Evolutionary conservation across 192 early-diverging fungal genomes (phyloP), one percentile per base, ranked within the genome.

Genomic region (Linnemannia elongata): DNA sequence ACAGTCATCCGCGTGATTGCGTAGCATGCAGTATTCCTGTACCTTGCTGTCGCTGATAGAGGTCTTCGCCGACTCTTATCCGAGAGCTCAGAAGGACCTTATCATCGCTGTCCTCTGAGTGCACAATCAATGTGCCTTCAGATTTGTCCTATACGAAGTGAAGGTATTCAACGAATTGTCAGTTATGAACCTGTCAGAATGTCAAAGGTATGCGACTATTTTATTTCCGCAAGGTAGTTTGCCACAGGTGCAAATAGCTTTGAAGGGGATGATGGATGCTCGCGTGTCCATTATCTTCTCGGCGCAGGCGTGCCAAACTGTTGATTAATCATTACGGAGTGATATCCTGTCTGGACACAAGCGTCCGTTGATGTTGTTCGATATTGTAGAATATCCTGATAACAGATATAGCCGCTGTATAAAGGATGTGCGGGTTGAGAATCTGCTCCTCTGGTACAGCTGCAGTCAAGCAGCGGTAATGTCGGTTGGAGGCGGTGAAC

Each of bases 31-130:
- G 33, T 44, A 41, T 41, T 47, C 72, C 85, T 86, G 33, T 88
- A 98, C 97, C 95, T 91, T 99, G 96, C 77, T 98, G 97, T 52
- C 93, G 91, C 78, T 94, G 93, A 88, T 97, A 98, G 52, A 81
- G 66, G 4, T 94, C 90, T 70, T 94, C 91, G 49, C 95, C 93
- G 36, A 90, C 91, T 74, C 92, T 90, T 55, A 99, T 95, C 54
- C 92, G 91, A 49, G 95, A 94, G 71, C 94, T 95, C 79, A 99
- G 87, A 38, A 98, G 80, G 17, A 94, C 36, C 70, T 88, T 89
- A 27, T 89, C 82, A 30, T 91, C 89, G 44, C 90, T 88, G 57
- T 94, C 93, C 81, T 93, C 92, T 24, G 95, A 95, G 54, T 88
- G 90, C 22, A 95, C 94, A 52, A 93, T 90, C 52, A 95, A 82